Evolutionary conservation across 805 yeast species (phyloP).

Genomic region (Candida parachauliodes): DNA sequence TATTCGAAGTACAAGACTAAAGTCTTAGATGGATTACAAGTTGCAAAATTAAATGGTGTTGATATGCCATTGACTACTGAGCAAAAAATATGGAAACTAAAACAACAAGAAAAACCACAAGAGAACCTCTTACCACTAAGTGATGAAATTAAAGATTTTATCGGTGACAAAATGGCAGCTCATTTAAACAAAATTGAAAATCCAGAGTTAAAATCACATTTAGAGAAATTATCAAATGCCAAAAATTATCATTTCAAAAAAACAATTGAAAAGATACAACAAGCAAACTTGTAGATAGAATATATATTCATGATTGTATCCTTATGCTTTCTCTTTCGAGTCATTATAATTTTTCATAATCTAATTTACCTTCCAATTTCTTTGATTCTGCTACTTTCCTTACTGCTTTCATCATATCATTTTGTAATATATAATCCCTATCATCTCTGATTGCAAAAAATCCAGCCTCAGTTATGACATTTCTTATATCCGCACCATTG

Average conservation of each 20-base stretch:
- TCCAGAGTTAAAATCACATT: constrained; percentile 34
- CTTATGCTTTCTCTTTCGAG: no score
- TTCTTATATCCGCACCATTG: constrained; percentile 97
- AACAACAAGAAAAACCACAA: constrained; percentile 40
- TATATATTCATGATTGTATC: neutral
- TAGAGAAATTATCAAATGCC: constrained; percentile 33
- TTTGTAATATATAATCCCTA: constrained; percentile 88
- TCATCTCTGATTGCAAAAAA: constrained; percentile 98
- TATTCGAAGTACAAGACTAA: constrained; percentile 61
- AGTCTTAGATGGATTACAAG: constrained; percentile 54
- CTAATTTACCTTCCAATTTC: constrained; percentile 94
- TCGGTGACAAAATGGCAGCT: constrained; percentile 47
- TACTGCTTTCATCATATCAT: constrained; percentile 96
- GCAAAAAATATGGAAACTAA: constrained; percentile 59
- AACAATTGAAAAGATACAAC: constrained; percentile 15
- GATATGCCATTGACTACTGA: constrained; percentile 69
- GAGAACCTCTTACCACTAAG: constrained; percentile 34
- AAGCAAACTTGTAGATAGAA: constrained; percentile 3
- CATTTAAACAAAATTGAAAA: constrained; percentile 33
- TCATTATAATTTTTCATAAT: constrained; percentile 89
- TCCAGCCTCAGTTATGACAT: constrained; percentile 97
- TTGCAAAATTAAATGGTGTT: constrained; percentile 63
- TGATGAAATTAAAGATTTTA: constrained; percentile 51
- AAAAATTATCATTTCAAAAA: constrained; percentile 28
- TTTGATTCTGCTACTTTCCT: constrained; percentile 95